Conservation (phyloP, 2,329 filamentous ascomycete genomes). For the Penicillium concentricum region DNA sequence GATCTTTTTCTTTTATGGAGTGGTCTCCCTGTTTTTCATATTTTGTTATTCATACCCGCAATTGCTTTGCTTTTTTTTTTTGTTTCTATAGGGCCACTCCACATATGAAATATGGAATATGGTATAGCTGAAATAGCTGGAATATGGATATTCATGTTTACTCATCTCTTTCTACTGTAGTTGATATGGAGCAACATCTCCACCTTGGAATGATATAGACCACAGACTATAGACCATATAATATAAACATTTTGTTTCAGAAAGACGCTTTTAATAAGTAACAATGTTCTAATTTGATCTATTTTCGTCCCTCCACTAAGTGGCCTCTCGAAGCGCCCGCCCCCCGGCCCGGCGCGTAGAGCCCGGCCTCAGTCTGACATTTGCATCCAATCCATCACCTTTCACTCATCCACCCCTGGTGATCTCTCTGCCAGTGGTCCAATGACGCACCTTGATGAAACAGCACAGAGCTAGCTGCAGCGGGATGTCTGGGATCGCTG, state of each 20-base stretch:
- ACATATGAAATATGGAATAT: conserved; percentile 16
- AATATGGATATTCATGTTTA: not conserved
- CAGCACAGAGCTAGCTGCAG: conserved; percentile 1
- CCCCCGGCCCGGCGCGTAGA: conserved; percentile 19
- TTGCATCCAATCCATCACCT: conserved; percentile 11
- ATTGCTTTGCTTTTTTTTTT: conserved; percentile 8
- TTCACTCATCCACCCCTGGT: conserved; percentile 3
- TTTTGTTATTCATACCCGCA: conserved; percentile 25
- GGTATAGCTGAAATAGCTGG: not conserved
- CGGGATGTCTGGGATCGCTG: conserved; percentile 19
- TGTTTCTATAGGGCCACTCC: conserved; percentile 2
- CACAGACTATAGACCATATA: not conserved
- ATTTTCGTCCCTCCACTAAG: conserved; percentile 15
- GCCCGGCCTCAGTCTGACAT: conserved; percentile 4
- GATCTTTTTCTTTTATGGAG: conserved; percentile 16
- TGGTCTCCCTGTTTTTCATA: conserved; percentile 12
- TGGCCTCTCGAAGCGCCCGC: conserved; percentile 20
- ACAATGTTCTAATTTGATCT: not conserved
- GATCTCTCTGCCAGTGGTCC: conserved; percentile 6
- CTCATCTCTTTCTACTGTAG: not conserved
- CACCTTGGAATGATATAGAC: not conserved
- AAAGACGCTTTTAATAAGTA: not conserved
- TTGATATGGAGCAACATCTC: not conserved
- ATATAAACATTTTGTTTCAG: not conserved
- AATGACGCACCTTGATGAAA: conserved; percentile 3